Base-by-base conservation (phyloP, 1,139 yeast species). In the Hanseniaspora sp. region DNA sequence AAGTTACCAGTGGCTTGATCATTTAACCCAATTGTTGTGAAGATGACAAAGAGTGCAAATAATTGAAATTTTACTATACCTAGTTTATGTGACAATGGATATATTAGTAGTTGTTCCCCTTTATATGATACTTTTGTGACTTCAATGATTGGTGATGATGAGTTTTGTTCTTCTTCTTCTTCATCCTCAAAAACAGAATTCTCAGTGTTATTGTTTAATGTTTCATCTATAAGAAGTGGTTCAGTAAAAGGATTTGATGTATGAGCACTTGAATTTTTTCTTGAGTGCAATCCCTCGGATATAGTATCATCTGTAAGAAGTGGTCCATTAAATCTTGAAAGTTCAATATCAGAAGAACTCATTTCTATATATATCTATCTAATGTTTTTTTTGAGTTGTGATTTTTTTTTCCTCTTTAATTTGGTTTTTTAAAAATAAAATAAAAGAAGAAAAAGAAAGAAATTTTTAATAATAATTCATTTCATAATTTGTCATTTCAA, bases 1-100 rank as follows among this genome's bases (percentile, higher is more conserved):
- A 66, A 56, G 3, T 67, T 60, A 1, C 69, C 69, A 0, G 64
- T 61, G 7, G 62, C 57, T 49, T 66, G 69, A 49, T 66, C 69
- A 47, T 63, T 66, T 39, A 66, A 52, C 1, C 69, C 69, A 54
- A 66, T 63, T 3, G 65, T 64, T 9, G 60, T 40, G 45, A 66
- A 66, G 59, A 65, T 59, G 7, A 61, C 29, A 12, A 64, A 54
- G 52, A 66, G 60, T 12, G 66, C 58, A 5, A 59, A 52, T 9
- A 65, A 58, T 52, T 66, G 69, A 44, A 56, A 57, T 48, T 58
- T 60, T 2, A 66, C 67, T 12, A 64, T 23, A 1, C 61, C 59
- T 9, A 60, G 60, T 43, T 52, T 58, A 35, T 58, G 59, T 44
- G 64, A 63, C 35, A 64, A 52, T 0, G 67, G 66, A 49, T 62